Base-by-base conservation (phyloP, 257 asterid genomes). In the Phtheirospermum japonicum region DNA sequence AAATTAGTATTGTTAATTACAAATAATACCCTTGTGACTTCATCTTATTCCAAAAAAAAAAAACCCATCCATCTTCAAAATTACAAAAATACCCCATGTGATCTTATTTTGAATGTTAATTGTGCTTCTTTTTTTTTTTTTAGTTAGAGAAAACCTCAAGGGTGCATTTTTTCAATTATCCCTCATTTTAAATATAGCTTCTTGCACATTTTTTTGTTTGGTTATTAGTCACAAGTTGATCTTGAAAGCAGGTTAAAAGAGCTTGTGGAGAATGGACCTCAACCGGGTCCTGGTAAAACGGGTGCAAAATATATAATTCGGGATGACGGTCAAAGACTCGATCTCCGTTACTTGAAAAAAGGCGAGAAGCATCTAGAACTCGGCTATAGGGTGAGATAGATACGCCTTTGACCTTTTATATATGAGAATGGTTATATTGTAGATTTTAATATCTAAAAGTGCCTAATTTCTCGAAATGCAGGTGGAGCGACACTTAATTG, bases 301-400 rank as follows among this genome's bases (percentile, higher is more conserved):
- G 99, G 99, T 65, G 99, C 99, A 10, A 93, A 79, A 75, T 89
- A 87, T 78, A 93, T 93, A 67, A 93, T 93, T 71, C 82, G 99
- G 81, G 97, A 89, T 63, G 99, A 93, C 18, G 99, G 99, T 2
- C 97, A 93, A 76, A 83, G 99, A 87, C 99, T 89, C 69, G 99
- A 93, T 80, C 96, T 93, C 34, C 88, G 99, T 36, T 89, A 86
- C 78, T 75, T 89, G 85, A 89, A 93, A 78, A 93, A 93, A 76
- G 89, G 96, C 84, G 85, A 92, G 48, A 95, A 79, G 60, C 97
- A 93, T 83, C 83, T 93, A 42, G 99, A 93, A 63, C 89, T 85
- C 42, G 99, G 99, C 42, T 93, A 93, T 58, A 93, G 83, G 88
- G 99, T 84, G 67, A 58, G 68, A 28, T 36, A 59, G 2, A 11